These are phyloP conservation scores for Alternaria dauci DNA, from an alignment of 2,329 filamentous ascomycete species.

Conservation along the genomic window DNA sequence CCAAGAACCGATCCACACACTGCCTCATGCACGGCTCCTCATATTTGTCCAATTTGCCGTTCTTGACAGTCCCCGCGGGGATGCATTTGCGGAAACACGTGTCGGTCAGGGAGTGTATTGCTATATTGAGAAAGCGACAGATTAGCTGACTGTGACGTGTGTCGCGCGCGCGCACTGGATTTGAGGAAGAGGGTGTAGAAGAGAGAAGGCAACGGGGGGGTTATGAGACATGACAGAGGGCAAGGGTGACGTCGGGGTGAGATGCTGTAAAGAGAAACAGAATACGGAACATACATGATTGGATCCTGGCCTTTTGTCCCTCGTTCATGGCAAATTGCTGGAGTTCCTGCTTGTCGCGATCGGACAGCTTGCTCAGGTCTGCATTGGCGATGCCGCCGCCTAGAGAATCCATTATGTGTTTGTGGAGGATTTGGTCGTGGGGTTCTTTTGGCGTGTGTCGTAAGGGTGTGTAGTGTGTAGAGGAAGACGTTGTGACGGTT, in stretches of 20 bases:
- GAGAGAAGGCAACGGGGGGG: not conserved
- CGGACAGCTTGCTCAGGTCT: conserved; percentile 78
- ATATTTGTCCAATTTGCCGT: conserved; percentile 73
- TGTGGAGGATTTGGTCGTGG: conserved; percentile 1
- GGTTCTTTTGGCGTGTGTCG: conserved; percentile 9
- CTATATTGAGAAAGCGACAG: conserved; percentile 36
- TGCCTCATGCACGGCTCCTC: conserved; percentile 89
- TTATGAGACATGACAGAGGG: not conserved
- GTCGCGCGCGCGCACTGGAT: not conserved
- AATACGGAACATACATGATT: conserved; percentile 48
- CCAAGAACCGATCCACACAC: conserved; percentile 93
- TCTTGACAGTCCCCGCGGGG: conserved; percentile 73
- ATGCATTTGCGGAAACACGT: conserved; percentile 97
- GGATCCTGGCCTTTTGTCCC: conserved; percentile 81
- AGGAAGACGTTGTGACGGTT: not conserved
- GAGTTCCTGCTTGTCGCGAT: conserved; percentile 85
- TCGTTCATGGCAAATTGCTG: conserved; percentile 86
- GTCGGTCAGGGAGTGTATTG: conserved; percentile 73
- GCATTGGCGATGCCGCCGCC: conserved; percentile 59
- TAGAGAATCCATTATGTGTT: conserved; percentile 42
- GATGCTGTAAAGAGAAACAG: not conserved
- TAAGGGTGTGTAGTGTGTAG: conserved; percentile 9
- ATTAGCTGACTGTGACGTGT: not conserved
- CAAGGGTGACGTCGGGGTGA: not conserved
- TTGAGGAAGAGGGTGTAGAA: not conserved